A percentile compares a stretch with the other conserved stretches of the same genome.
Evolutionary conservation across 1,139 yeast species (phyloP).

Genomic region (Hemisphaericaspora subhashii): DNA sequence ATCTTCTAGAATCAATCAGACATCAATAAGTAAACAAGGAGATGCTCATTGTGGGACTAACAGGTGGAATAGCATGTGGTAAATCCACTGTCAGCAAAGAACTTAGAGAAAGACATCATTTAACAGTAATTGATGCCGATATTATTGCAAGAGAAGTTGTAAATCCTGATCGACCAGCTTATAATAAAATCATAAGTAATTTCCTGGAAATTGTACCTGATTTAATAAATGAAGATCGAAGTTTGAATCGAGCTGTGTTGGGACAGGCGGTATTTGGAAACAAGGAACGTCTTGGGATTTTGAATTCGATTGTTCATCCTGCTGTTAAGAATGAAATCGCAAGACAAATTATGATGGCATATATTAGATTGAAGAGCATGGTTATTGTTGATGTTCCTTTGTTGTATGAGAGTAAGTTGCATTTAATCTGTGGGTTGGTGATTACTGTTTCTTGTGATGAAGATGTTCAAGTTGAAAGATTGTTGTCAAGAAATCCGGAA

Average conservation of each 20-base stretch:
- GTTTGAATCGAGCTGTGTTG: slow-evolving; percentile 67
- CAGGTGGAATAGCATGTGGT: slow-evolving; percentile 97
- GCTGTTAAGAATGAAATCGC: slow-evolving; percentile 74
- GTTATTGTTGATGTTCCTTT: slow-evolving; percentile 89
- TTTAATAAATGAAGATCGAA: slow-evolving; percentile 49
- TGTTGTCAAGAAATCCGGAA: slow-evolving; percentile 66
- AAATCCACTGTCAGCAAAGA: slow-evolving; percentile 83
- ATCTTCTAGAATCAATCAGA: too few relatives aligned
- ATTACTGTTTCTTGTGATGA: slow-evolving; percentile 67
- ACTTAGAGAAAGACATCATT: slow-evolving; percentile 48
- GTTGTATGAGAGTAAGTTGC: slow-evolving; percentile 76
- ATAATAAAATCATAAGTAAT: slow-evolving; percentile 57
- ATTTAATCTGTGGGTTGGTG: slow-evolving; percentile 68
- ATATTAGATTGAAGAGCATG: slow-evolving; percentile 47
- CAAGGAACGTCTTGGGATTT: slow-evolving; percentile 47
- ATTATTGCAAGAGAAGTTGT: slow-evolving; percentile 83
- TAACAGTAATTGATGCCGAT: slow-evolving; percentile 86
- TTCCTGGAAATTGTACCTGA: slow-evolving; percentile 59
- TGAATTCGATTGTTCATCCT: slow-evolving; percentile 86
- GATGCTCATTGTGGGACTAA: slow-evolving; percentile 89
- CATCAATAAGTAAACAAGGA: neutral
- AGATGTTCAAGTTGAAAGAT: slow-evolving; percentile 60
- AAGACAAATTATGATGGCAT: slow-evolving; percentile 56
- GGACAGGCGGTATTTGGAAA: slow-evolving; percentile 81
- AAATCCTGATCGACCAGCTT: slow-evolving; percentile 74